A percentile compares a stretch with the other conserved stretches of the same genome.
Conservation (phyloP, 1,284 basidiomycete species). For the Xerocomus minutiporus region DNA sequence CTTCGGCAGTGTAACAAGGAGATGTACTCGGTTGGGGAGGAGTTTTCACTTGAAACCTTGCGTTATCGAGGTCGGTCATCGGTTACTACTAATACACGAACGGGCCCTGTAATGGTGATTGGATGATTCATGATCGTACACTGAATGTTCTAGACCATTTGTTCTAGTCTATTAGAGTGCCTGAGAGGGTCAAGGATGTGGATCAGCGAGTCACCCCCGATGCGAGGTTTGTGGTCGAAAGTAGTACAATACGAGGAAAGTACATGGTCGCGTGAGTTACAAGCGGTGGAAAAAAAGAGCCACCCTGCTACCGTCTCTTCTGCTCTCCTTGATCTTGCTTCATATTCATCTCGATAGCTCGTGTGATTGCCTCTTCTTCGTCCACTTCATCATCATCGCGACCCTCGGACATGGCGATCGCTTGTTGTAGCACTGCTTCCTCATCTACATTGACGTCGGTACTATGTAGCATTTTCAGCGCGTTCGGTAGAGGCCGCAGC, state of each 20-base stretch:
- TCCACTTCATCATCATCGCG: constrained; percentile 48
- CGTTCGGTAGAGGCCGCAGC: constrained; percentile 25
- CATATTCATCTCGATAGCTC: constrained; percentile 60
- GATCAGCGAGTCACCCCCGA: too few relatives aligned
- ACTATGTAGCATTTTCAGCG: constrained; percentile 28
- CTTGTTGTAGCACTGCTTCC: constrained; percentile 60
- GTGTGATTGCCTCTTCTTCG: constrained; percentile 52
- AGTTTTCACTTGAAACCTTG: constrained; percentile 10
- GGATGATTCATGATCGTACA: neutral
- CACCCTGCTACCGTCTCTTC: constrained; percentile 26
- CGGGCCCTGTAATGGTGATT: neutral
- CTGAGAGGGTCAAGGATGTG: neutral
- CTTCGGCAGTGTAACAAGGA: constrained; percentile 20
- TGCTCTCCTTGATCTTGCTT: constrained; percentile 40
- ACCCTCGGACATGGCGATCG: constrained; percentile 53
- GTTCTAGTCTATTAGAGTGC: neutral
- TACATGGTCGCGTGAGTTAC: constrained; percentile 1
- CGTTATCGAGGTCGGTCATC: constrained; percentile 1
- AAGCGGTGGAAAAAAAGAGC: neutral
- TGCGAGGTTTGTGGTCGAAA: neutral
- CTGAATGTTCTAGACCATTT: neutral
- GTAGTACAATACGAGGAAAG: constrained; percentile 2
- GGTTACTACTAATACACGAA: neutral
- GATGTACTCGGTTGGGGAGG: neutral
- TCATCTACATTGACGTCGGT: constrained; percentile 55